Conservation (phyloP, 495 filamentous ascomycete species). For the Neurospora sublineolata region DNA sequence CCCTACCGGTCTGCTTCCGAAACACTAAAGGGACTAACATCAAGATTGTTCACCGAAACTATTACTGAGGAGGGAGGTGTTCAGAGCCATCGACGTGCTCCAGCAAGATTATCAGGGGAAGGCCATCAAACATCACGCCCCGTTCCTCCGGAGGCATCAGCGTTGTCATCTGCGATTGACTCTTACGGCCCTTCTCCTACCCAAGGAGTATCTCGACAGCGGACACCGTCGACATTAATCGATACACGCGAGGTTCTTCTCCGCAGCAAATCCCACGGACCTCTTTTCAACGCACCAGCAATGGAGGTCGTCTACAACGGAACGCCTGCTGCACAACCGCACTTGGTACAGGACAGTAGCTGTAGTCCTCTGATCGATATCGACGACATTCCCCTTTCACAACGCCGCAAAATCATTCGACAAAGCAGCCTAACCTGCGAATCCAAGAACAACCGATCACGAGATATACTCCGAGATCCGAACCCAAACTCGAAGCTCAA, state of each 20-base stretch:
- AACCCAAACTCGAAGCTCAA: constrained; percentile 5
- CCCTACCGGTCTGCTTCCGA: constrained; percentile 13
- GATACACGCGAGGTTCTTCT: constrained; percentile 50
- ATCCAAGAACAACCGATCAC: background rate
- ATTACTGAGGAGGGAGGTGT: constrained; percentile 27
- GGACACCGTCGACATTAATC: constrained; percentile 44
- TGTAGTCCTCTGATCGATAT: constrained; percentile 25
- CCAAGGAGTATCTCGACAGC: constrained; percentile 22
- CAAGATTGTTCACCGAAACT: constrained; percentile 21
- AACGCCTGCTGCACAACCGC: constrained; percentile 8
- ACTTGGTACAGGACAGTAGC: constrained; percentile 1
- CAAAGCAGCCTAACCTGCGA: constrained; percentile 22
- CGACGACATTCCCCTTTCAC: constrained; percentile 67
- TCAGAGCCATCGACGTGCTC: constrained; percentile 1
- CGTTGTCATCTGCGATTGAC: constrained; percentile 9
- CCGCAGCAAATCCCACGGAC: constrained; percentile 34
- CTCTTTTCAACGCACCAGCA: constrained; percentile 15
- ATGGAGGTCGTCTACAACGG: constrained; percentile 8
- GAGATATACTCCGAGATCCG: constrained; percentile 3
- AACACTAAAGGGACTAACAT: constrained; percentile 7
- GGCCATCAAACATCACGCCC: background rate
- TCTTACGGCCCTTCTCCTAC: constrained; percentile 15
- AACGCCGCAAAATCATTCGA: constrained; percentile 46
- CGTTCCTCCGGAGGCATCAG: constrained; percentile 1
- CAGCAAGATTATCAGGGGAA: background rate